Base-by-base conservation (phyloP, 2,329 filamentous ascomycete genomes). In the Monosporascus sp. region DNA sequence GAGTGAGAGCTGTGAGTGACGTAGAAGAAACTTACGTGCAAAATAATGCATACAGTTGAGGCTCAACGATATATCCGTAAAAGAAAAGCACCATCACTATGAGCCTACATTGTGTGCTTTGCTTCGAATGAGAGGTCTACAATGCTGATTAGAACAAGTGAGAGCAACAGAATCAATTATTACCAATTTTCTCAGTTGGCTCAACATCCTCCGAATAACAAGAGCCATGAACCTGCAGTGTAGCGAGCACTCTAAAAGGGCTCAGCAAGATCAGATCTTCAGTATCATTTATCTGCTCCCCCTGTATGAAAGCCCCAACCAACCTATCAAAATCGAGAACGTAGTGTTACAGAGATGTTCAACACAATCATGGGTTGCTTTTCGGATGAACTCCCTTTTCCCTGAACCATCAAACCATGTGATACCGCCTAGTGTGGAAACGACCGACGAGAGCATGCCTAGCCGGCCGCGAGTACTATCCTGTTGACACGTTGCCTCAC, bases 401-500 rank as follows among this genome's bases (percentile, higher is more conserved):
- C 43, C 3, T 46, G 43, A 46, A 46, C 43, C 17, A 46, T 15
- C 22, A n/a, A 14, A n/a, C 24, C 14, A n/a, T n/a, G 14, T 46
- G 4, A 46, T 27, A 18, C 22, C 24, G 17, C 20, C 22, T 27
- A 46, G 24, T 0, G 7, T 46, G 24, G 48, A 39, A 47, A 46
- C n/a, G 50, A 51, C 17, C 49, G 57, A 44, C 44, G 37, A 20
- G 39, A 50, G 17, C 18, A 24, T 37, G 45, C 38, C n/a, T 24
- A 27, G 22, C 17, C 18, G 11, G 38, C 3, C 18, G 20, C 48
- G 14, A 38, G 24, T 4, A 17, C 7, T n/a, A 45, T 45, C 35
- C 9, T 37, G 44, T 50, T 51, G n/a, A 41, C 8, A 27, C 24
- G n/a, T 25, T 46, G 8, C 3, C 7, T n/a, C n/a, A 17, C 38